Base-by-base conservation (phyloP, 192 early-diverging fungal species). In the Diversispora eburnea region DNA sequence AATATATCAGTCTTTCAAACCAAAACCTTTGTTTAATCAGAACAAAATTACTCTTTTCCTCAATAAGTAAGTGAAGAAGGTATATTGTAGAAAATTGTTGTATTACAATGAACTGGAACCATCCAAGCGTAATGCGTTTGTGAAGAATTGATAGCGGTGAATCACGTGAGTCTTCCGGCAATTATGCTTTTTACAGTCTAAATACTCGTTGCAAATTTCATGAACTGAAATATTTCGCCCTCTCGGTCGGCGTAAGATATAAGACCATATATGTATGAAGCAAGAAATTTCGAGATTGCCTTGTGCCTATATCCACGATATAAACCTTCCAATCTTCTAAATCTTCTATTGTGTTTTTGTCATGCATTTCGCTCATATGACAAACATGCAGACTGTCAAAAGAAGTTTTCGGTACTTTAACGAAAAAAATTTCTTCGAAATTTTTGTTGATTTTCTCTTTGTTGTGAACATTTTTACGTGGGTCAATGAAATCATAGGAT, bases 391-490 rank as follows among this genome's bases (percentile, higher is more conserved):
- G 54, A 41, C 12, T 70, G 4, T 52, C 15, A 70, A 13, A 56
- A 57, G 33, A 8, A 15, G 56, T 56, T 57, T 70, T 8, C 5
- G 52, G 54, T 56, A 56, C 41, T 5, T 20, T 55, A 41, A 56
- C 33, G 56, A 19, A 25, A 56, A 70, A 70, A 41, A 70, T 57
- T 3, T n/a, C 19, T 3, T 70, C 51, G 43, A 70, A 70, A 57
- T 56, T 57, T 70, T 70, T 70, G n/a, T n/a, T n/a, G n/a, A n/a
- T n/a, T n/a, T n/a, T n/a, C 8, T 12, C 51, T n/a, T n/a, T 15
- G 13, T n/a, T 39, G 17, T 48, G 7, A 3, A 20, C 8, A 70
- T 56, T 70, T 55, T 9, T 5, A 41, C 12, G 58, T 47, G 42
- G 63, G 19, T 5, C 19, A 39, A 55, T 39, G 56, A 57, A 70